These are phyloP conservation scores for Epicoccum nigrum DNA, from an alignment of 2,329 filamentous ascomycete genomes.

Conservation along the genomic window DNA sequence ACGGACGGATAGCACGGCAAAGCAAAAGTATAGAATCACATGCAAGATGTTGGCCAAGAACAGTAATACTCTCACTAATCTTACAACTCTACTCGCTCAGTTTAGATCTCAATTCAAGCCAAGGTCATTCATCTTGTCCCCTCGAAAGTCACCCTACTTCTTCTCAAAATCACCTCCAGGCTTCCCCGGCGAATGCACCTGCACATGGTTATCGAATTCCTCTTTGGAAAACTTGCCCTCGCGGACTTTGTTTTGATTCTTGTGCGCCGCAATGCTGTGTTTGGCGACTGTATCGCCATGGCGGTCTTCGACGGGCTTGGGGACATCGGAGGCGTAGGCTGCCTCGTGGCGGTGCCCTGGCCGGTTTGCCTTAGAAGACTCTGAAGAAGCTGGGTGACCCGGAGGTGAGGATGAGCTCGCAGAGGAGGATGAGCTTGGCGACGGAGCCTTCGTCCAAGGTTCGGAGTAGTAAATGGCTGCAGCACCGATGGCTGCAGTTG, in stretches of 20 bases:
- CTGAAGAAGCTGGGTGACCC: background rate
- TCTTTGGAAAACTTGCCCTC: conserved; percentile 31
- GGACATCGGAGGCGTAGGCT: conserved; percentile 24
- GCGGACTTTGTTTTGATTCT: conserved; percentile 32
- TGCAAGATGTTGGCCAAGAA: too few relatives aligned
- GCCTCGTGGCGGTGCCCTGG: conserved; percentile 17
- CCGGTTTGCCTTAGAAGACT: background rate
- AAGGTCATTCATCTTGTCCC: too few relatives aligned
- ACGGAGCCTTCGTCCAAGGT: too few relatives aligned
- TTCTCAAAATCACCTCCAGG: conserved; percentile 32
- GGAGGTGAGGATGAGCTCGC: background rate
- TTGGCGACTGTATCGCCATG: conserved; percentile 33
- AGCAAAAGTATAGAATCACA: too few relatives aligned
- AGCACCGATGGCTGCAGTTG: conserved; percentile 23
- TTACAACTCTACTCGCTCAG: too few relatives aligned
- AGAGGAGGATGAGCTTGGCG: background rate
- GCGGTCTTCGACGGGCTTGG: conserved; percentile 35
- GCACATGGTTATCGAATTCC: conserved; percentile 37
- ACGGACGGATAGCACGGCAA: too few relatives aligned
- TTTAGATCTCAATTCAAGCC: too few relatives aligned
- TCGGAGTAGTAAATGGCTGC: conserved; percentile 22
- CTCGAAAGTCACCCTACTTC: background rate
- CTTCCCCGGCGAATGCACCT: conserved; percentile 24
- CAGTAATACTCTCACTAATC: too few relatives aligned
- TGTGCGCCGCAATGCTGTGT: conserved; percentile 33